Conservation (phyloP, 768 basidiomycete species). For the Kwoniella sp. region DNA sequence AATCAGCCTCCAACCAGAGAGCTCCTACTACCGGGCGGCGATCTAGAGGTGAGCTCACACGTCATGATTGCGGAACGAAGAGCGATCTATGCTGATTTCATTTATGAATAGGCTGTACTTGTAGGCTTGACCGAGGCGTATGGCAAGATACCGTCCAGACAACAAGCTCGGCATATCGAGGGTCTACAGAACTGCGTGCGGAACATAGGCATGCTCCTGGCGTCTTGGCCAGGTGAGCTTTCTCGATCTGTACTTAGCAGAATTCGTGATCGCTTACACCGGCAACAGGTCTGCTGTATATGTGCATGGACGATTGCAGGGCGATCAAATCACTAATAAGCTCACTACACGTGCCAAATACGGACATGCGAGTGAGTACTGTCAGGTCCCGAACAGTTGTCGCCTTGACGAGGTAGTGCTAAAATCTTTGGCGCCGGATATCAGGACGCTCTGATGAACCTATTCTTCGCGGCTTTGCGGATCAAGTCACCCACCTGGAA, state of each 20-base stretch:
- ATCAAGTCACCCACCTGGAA: slow-evolving; percentile 93
- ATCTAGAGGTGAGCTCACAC: slow-evolving; percentile 75
- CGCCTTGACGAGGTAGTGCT: background rate
- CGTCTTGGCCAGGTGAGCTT: slow-evolving; percentile 83
- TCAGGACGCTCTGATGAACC: slow-evolving; percentile 88
- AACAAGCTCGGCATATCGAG: slow-evolving; percentile 68
- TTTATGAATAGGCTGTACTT: slow-evolving; percentile 69
- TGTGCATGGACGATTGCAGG: slow-evolving; percentile 84
- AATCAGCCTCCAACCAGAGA: slow-evolving; percentile 81
- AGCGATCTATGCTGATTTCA: background rate
- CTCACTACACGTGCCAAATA: slow-evolving; percentile 82
- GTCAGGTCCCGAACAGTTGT: background rate
- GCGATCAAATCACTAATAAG: slow-evolving; percentile 83
- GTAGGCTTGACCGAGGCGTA: slow-evolving; percentile 91
- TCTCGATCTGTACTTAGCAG: background rate
- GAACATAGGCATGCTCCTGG: slow-evolving; percentile 78
- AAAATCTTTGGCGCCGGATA: background rate
- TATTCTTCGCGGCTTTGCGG: slow-evolving; percentile 89
- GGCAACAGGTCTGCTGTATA: slow-evolving; percentile 76
- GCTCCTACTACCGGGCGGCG: slow-evolving; percentile 76
- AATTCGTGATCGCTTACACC: background rate
- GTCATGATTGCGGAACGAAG: too few relatives aligned
- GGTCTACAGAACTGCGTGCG: slow-evolving; percentile 75
- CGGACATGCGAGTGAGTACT: slow-evolving; percentile 75
- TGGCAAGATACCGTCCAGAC: slow-evolving; percentile 64